Evolutionary conservation across 306 rosid species (phyloP).

Genomic region (Glycine tomentella): DNA sequence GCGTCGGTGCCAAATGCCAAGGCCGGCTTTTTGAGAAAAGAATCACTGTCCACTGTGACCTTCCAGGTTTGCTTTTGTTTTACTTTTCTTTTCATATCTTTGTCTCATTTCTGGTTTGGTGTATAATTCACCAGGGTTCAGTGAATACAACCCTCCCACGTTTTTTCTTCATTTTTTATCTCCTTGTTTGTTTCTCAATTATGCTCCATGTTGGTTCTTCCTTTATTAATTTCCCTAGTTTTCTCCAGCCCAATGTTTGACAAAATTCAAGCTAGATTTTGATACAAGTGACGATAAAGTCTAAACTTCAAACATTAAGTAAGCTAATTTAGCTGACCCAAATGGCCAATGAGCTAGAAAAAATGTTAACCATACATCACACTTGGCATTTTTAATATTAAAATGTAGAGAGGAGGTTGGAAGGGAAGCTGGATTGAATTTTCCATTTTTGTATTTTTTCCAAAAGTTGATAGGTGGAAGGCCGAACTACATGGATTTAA

Average conservation of each 20-base stretch:
- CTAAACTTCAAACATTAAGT: neutral
- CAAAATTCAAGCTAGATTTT: neutral
- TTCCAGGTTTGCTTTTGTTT: conserved; percentile 67
- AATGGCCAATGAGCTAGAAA: no score
- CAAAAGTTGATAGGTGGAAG: neutral
- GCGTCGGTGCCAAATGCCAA: conserved; percentile 84
- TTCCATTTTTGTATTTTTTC: neutral
- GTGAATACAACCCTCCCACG: neutral
- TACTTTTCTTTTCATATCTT: conserved; percentile 12
- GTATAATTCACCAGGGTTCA: neutral
- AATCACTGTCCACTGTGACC: conserved; percentile 56
- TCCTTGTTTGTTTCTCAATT: conserved; percentile 22
- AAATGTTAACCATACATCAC: neutral
- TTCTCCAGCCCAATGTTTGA: neutral
- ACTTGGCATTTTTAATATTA: conserved; percentile 4
- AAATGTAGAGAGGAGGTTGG: neutral
- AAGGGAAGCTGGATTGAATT: conserved; percentile 2
- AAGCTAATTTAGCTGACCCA: neutral
- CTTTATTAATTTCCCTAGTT: neutral
- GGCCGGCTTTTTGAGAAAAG: conserved; percentile 57
- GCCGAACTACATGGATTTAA: conserved; percentile 8
- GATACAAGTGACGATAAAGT: neutral
- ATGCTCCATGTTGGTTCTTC: conserved; percentile 10
- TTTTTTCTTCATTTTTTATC: conserved; percentile 37
- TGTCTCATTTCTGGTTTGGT: conserved; percentile 29